Conservation (phyloP, 139 green algal genomes). For the Ettlia oleoabundans region DNA sequence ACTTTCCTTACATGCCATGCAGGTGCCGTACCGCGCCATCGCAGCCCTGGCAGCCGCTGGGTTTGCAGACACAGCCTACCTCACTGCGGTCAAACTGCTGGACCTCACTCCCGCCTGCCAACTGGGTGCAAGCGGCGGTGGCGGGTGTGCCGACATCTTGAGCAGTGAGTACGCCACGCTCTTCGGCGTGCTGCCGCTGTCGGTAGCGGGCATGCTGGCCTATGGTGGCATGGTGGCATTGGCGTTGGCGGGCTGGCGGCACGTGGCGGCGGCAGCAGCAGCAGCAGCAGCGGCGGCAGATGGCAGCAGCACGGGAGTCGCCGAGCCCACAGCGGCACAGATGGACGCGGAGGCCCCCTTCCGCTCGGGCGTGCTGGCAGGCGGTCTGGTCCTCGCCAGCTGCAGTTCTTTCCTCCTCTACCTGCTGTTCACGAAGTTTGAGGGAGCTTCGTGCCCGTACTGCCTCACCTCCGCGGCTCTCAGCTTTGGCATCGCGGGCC, state of each 20-base stretch:
- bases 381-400: constrained; percentile 63
- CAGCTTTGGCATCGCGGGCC: constrained; percentile 49
- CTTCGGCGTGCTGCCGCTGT: constrained; percentile 78
- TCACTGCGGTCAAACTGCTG: constrained; percentile 77
- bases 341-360: background rate
- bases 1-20: background rate
- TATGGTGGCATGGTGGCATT: constrained; percentile 69
- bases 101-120: constrained; percentile 67
- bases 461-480: constrained; percentile 77
- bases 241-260: constrained; percentile 24
- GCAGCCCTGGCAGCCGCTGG: constrained; percentile 59
- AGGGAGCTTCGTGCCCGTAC: constrained; percentile 67
- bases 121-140: constrained; percentile 32
- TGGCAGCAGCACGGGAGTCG: background rate
- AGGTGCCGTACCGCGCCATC: constrained; percentile 46
- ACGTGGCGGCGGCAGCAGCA: background rate
- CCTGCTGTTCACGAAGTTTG: constrained; percentile 72
- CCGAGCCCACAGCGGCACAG: background rate
- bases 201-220: constrained; percentile 64
- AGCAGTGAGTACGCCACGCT: constrained; percentile 73
- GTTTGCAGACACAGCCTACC: constrained; percentile 80
- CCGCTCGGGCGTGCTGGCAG: constrained; percentile 45
- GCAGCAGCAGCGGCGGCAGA: background rate
- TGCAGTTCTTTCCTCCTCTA: constrained; percentile 78
- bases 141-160: constrained; percentile 77